Percentiles rank a stretch among this genome's conserved stretches.
Conservation (phyloP, 345 rosid species). For the Ceriops decandra region DNA sequence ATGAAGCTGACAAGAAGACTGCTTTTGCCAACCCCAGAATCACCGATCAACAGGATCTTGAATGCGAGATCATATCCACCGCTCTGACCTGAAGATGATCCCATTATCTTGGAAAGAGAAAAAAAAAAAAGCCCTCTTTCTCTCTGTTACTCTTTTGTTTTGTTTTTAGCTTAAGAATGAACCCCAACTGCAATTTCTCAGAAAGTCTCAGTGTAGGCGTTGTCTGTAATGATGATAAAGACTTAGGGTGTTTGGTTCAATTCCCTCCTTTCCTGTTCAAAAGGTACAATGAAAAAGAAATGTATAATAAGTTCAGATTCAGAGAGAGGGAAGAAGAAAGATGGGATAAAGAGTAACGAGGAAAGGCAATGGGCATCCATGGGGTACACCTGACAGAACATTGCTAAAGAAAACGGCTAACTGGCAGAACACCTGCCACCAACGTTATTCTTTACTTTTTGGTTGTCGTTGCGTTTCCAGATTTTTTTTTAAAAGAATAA, state of each 20-base stretch:
- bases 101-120: constrained; percentile 41
- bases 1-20: constrained; percentile 96
- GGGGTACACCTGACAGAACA: constrained; percentile 16
- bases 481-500: background rate
- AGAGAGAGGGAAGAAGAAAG: constrained; percentile 12
- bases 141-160: background rate
- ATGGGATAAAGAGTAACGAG: background rate
- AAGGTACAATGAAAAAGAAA: constrained; percentile 35
- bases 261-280: constrained; percentile 3
- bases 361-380: constrained; percentile 32
- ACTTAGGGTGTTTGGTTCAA: background rate
- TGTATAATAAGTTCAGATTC: constrained; percentile 8
- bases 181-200: background rate
- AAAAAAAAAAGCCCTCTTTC: background rate
- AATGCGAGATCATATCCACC: constrained; percentile 78
- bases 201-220: constrained; percentile 13
- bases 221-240: constrained; percentile 35
- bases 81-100: constrained; percentile 71
- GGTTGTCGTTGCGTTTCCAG: background rate
- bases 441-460: constrained; percentile 37
- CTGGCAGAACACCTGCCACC: constrained; percentile 31
- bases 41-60: constrained; percentile 97
- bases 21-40: constrained; percentile 95
- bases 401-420: constrained; percentile 50
- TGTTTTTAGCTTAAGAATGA: constrained; percentile 1